These are phyloP conservation scores for Priceomyces carsonii DNA, from an alignment of 805 yeast genomes.

Conservation along the genomic window DNA sequence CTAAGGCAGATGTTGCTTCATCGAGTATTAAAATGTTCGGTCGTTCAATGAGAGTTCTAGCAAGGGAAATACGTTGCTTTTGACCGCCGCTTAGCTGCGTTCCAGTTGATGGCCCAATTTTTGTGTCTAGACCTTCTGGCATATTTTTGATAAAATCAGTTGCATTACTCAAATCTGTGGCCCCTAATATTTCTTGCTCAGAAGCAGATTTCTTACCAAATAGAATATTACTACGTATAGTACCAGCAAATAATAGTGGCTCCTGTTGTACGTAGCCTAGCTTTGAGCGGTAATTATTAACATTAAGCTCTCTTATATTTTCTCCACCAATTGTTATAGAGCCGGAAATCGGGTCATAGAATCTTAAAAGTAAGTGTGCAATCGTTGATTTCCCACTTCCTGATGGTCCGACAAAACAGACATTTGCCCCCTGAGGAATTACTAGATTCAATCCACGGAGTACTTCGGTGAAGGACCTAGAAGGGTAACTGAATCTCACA, in stretches of 20 bases:
- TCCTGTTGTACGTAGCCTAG: slow-evolving; percentile 95
- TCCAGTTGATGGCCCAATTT: slow-evolving; percentile 72
- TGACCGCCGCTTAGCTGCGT: slow-evolving; percentile 91
- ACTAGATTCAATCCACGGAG: slow-evolving; percentile 61
- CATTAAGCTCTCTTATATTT: slow-evolving; percentile 61
- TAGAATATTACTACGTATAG: slow-evolving; percentile 77
- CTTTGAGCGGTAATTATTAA: slow-evolving; percentile 69
- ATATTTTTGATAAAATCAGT: slow-evolving; percentile 64
- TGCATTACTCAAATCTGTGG: slow-evolving; percentile 73
- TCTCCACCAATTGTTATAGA: slow-evolving; percentile 62
- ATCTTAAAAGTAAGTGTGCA: slow-evolving; percentile 73
- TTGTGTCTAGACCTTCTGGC: slow-evolving; percentile 80
- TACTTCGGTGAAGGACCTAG: slow-evolving; percentile 70
- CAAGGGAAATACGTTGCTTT: slow-evolving; percentile 88
- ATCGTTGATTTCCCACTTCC: slow-evolving; percentile 96
- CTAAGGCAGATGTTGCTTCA: slow-evolving; percentile 94
- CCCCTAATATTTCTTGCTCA: slow-evolving; percentile 58
- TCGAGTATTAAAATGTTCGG: slow-evolving; percentile 85
- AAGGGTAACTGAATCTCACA: slow-evolving; percentile 78
- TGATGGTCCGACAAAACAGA: slow-evolving; percentile 95
- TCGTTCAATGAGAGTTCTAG: slow-evolving; percentile 76
- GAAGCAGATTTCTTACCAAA: slow-evolving; percentile 69
- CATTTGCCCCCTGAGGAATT: slow-evolving; percentile 78
- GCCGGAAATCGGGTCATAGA: slow-evolving; percentile 78
- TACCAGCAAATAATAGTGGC: slow-evolving; percentile 84